A percentile compares a stretch with the other conserved stretches of the same genome.
Evolutionary conservation across 306 rosid species (phyloP).

Genomic region (Echinosophora koreensis): DNA sequence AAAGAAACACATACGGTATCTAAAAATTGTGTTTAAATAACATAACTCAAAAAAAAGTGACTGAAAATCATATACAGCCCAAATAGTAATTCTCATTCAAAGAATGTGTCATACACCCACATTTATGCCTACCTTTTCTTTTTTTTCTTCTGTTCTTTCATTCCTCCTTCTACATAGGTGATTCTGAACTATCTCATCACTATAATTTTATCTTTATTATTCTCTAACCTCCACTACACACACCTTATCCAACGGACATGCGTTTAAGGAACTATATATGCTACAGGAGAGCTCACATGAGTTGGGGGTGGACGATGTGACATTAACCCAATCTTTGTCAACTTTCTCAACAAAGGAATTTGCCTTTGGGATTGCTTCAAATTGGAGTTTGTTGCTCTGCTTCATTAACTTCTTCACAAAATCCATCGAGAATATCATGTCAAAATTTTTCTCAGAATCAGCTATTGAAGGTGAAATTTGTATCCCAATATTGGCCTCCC

Average conservation of each 20-base stretch:
- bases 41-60: no score
- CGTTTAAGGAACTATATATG: slow-evolving; percentile 68
- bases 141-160: not conserved
- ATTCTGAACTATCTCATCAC: slow-evolving; percentile 14
- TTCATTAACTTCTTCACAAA: slow-evolving; percentile 63
- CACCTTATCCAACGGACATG: slow-evolving; percentile 66
- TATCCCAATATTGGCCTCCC: slow-evolving; percentile 69
- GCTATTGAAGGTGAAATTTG: slow-evolving; percentile 54
- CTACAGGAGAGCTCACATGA: slow-evolving; percentile 75
- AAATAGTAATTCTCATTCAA: not conserved
- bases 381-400: slow-evolving; percentile 65
- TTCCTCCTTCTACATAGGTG: slow-evolving; percentile 22
- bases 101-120: not conserved
- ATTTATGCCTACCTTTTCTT: not conserved
- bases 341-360: slow-evolving; percentile 67
- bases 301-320: slow-evolving; percentile 68
- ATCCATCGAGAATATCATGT: slow-evolving; percentile 73
- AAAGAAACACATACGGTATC: no score
- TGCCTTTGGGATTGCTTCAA: slow-evolving; percentile 65
- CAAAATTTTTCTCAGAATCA: slow-evolving; percentile 59
- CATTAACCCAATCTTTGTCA: slow-evolving; percentile 84
- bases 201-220: slow-evolving; percentile 39
- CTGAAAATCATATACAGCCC: not conserved
- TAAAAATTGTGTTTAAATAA: no score
- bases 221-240: slow-evolving; percentile 68